Base-by-base conservation (phyloP, 805 yeast species). In the Sugiyamaella qingdaonensis region DNA sequence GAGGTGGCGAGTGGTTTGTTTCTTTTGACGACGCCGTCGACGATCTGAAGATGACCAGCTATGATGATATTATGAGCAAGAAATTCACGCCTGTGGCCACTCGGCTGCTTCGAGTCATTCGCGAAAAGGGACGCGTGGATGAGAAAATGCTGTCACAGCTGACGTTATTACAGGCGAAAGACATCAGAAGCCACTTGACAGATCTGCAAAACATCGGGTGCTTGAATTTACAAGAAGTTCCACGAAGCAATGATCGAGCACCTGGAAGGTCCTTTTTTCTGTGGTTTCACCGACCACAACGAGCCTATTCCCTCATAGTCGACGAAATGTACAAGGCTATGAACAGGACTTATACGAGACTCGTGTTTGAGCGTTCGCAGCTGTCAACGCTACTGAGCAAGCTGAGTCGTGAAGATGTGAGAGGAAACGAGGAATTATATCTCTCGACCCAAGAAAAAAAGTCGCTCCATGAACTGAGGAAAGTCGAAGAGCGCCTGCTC, bases 201-300 rank as follows among this genome's bases (percentile, higher is more conserved):
- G 78, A 80, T 33, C 72, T 94, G 51, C 78, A 87, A 27, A 79
- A 78, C 50, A 76, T 81, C 58, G 89, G 91, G 56, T 78, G 87
- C 16, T 73, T 91, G 16, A 96, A 92, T 65, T 78, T 91, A 35
- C 98, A 92, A 69, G 99, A 94, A 71, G 86, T 94, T 29, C 97
- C 98, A 10, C 80, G 92, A 62, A 85, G 96, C 8, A 84, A 82
- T 21, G 98, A 94, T 67, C 78, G 98, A 60, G 91, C 95, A 2
- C 96, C 97, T 0, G 82, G 88, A 39, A 82, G 96, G 60, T 85
- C 97, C 1, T 85, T 87, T 29, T 94, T 81, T 65, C 76, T 91
- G 33, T 94, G 89, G 76, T 78, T 89, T 63, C 85, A 82, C 60
- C 82, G 81, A 34, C 78, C 80, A n/a, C 67, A 63, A 14, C 77